A percentile compares a stretch with the other conserved stretches of the same genome.
Evolutionary conservation across 202 grass and related monocot species (phyloP).

Genomic region (Panicum virgatum): DNA sequence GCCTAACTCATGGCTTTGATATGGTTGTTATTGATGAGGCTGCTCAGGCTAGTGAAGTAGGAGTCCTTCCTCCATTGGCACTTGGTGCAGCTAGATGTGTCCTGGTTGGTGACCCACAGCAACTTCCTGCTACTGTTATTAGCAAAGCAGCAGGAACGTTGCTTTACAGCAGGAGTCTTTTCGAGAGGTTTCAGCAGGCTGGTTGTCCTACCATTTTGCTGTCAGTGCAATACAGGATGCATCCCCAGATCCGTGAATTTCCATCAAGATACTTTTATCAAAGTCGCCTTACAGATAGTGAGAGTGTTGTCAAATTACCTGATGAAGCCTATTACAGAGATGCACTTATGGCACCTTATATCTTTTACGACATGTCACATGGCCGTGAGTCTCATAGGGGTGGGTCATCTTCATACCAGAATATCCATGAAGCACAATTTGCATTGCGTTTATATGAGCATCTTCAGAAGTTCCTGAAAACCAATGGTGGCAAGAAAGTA

Average conservation of each 20-base stretch:
- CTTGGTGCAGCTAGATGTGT: conserved; percentile 98
- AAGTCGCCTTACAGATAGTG: conserved; percentile 88
- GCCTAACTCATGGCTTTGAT: conserved; percentile 96
- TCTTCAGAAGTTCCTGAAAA: conserved; percentile 85
- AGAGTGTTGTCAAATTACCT: conserved; percentile 68
- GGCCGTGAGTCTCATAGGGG: conserved; percentile 95
- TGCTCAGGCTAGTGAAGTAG: conserved; percentile 98
- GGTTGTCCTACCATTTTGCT: conserved; percentile 94
- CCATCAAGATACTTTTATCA: conserved; percentile 98
- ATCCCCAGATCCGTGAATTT: conserved; percentile 97
- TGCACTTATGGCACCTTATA: conserved; percentile 78
- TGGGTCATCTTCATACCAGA: conserved; percentile 88
- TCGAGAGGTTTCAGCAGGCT: conserved; percentile 96
- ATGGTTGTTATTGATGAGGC: conserved; percentile 99
- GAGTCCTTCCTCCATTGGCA: conserved; percentile 80
- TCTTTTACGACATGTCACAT: conserved; percentile 90
- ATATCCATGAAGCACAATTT: conserved; percentile 96
- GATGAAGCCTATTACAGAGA: conserved; percentile 89
- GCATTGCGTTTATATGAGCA: conserved; percentile 73
- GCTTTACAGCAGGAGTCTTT: conserved; percentile 97
- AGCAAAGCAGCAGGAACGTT: conserved; percentile 99
- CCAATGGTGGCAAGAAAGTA: conserved; percentile 77
- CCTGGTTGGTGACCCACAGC: conserved; percentile 95
- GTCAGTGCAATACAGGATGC: conserved; percentile 98
- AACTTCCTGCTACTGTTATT: conserved; percentile 96